Percentiles rank a stretch among this genome's conserved stretches.
Conservation (phyloP, 1,284 basidiomycete genomes). For the Ceratobasidium theobromae region DNA sequence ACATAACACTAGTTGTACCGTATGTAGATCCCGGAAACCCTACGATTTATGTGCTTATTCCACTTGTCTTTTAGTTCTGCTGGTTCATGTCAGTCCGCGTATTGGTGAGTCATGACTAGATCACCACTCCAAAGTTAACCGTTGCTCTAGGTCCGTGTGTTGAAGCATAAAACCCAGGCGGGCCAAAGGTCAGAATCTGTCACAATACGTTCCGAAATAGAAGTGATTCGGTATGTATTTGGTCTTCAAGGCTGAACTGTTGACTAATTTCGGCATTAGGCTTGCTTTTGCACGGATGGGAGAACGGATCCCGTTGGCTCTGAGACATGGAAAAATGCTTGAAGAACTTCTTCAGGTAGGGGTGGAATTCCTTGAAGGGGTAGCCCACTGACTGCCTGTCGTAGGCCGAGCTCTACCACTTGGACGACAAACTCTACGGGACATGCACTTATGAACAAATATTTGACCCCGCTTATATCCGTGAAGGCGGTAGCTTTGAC, state of each 20-base stretch:
- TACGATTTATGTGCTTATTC: not conserved
- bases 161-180: constrained; percentile 30
- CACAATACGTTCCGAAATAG: constrained; percentile 60
- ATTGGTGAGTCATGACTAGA: constrained; percentile 60
- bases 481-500: constrained; percentile 9
- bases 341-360: constrained; percentile 29
- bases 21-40: not conserved
- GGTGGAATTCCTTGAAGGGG: too few relatives aligned
- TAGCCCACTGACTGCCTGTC: not conserved
- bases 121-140: constrained; percentile 47
- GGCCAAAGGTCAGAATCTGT: constrained; percentile 50
- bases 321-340: constrained; percentile 30
- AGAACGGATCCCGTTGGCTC: constrained; percentile 62
- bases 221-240: constrained; percentile 59
- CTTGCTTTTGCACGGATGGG: constrained; percentile 62
- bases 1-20: not conserved
- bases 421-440: constrained; percentile 10
- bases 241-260: not conserved
- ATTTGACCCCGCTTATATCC: constrained; percentile 10
- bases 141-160: constrained; percentile 16
- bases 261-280: constrained; percentile 43
- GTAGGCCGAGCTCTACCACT: constrained; percentile 15
- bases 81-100: constrained; percentile 69
- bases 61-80: constrained; percentile 51
- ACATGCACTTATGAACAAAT: constrained; percentile 7